These are phyloP conservation scores for Suillus tomentosus DNA, from an alignment of 768 basidiomycete species.

Conservation along the genomic window DNA sequence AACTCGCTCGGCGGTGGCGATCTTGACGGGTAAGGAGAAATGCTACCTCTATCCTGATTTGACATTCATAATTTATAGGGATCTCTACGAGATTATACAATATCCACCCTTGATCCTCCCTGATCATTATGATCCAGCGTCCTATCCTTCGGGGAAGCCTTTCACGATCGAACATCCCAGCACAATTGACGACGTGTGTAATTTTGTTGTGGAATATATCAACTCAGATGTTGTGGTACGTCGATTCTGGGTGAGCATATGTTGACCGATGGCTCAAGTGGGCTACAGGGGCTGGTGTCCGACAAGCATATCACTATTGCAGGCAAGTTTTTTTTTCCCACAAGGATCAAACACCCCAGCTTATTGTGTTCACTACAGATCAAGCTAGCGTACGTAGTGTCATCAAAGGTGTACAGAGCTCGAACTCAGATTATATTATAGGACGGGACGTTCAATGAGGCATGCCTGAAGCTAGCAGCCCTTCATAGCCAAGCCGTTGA, in stretches of 20 bases:
- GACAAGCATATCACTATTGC: constrained; percentile 70
- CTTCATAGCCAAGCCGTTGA: constrained; percentile 71
- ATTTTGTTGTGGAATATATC: constrained; percentile 85
- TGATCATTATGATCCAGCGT: constrained; percentile 49
- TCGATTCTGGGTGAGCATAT: not conserved
- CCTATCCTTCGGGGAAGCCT: constrained; percentile 45
- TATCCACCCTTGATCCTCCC: constrained; percentile 58
- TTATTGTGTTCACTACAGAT: constrained; percentile 41
- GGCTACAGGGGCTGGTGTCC: constrained; percentile 63
- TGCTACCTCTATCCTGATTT: not conserved
- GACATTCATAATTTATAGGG: constrained; percentile 40
- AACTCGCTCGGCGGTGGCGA: constrained; percentile 77
- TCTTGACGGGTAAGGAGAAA: constrained; percentile 66
- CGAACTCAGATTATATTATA: constrained; percentile 26
- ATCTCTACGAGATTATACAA: constrained; percentile 63
- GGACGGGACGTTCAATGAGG: constrained; percentile 61
- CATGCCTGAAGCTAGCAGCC: constrained; percentile 59
- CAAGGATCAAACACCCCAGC: not conserved
- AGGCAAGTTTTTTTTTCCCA: constrained; percentile 42
- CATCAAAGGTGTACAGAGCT: not conserved
- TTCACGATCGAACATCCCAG: constrained; percentile 47
- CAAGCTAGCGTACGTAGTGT: constrained; percentile 58
- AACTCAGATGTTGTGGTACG: constrained; percentile 77
- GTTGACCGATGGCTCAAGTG: constrained; percentile 1
- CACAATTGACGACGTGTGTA: constrained; percentile 69